Base-by-base conservation (phyloP, 495 filamentous ascomycete genomes). In the Thermochaetoides thermophila region DNA sequence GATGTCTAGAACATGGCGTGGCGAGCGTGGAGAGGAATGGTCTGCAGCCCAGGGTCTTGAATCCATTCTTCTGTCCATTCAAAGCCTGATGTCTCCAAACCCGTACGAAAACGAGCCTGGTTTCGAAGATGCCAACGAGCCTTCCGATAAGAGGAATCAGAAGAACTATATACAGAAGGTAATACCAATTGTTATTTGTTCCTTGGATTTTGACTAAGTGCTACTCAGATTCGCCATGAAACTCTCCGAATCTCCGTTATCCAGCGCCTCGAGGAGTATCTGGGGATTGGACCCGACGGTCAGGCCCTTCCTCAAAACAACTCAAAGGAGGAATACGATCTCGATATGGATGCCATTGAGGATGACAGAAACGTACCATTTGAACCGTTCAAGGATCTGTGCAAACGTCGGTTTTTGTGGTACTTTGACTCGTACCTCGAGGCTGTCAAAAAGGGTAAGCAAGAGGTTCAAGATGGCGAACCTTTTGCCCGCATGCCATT, bases 21-120 rank as follows among this genome's bases (percentile, higher is more conserved):
- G 87, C 5, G 75, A 87, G 46, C 63, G 73, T 17, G 81, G 83
- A 27, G 89, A 97, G 52, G 74, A 94, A 49, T 97, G 89, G 89
- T 93, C 84, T 17, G 80, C 85, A 0, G 91, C 89, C 3, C 89
- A 96, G 51, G 86, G 89, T 12, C 63, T 97, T 3, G 89, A 97
- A 52, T 95, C 89, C 1, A 81, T 95, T 31, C 54, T 97, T 19
- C 73, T 96, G 19, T 96, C 89, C 4, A 95, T 97, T 33, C 89
- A 97, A 53, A 94, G 84, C 47, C 62, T 97, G 17, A 85, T 97
- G 77, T 91, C 84, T 1, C 57, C 72, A 15, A 93, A 95, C 50
- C 89, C 89, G 0, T 97, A 93, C 54, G 83, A 89, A 53, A 92
- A 95, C 43, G 89, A 97, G 49, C 89, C 89, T 12, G 89, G 89